phyloP scores from a whole-genome alignment of 345 rosid genomes.

The Pistacia vera region DNA sequence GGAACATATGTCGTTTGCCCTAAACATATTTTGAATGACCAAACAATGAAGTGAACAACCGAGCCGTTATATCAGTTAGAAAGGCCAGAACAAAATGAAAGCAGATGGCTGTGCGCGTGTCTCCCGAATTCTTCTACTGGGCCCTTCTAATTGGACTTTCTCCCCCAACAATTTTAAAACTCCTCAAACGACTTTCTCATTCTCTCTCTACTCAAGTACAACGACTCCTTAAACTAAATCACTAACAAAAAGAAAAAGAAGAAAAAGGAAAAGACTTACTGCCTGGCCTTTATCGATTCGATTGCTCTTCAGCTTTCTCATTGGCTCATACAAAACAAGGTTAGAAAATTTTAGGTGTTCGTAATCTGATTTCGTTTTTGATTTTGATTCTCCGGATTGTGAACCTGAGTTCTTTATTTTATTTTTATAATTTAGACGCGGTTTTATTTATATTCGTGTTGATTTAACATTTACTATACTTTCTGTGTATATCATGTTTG shows the following conservation, averaged over 20 bases:
- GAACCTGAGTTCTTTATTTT: background rate
- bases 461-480: background rate
- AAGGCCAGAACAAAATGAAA: background rate
- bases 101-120: background rate
- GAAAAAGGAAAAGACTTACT: background rate
- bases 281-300: background rate
- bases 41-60: background rate
- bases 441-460: background rate
- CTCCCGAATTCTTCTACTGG: background rate
- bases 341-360: background rate
- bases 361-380: no score
- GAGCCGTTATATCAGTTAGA: conserved; percentile 19
- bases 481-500: background rate
- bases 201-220: background rate
- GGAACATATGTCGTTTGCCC: no score
- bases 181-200: background rate
- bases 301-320: background rate
- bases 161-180: background rate
- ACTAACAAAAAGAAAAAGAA: background rate
- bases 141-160: background rate
- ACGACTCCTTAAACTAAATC: background rate
- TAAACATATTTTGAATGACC: background rate
- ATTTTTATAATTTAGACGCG: background rate
- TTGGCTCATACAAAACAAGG: background rate
- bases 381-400: background rate